Evolutionary conservation across 2,329 filamentous ascomycete genomes (phyloP).

Genomic region (Sporothrix variecibatus): DNA sequence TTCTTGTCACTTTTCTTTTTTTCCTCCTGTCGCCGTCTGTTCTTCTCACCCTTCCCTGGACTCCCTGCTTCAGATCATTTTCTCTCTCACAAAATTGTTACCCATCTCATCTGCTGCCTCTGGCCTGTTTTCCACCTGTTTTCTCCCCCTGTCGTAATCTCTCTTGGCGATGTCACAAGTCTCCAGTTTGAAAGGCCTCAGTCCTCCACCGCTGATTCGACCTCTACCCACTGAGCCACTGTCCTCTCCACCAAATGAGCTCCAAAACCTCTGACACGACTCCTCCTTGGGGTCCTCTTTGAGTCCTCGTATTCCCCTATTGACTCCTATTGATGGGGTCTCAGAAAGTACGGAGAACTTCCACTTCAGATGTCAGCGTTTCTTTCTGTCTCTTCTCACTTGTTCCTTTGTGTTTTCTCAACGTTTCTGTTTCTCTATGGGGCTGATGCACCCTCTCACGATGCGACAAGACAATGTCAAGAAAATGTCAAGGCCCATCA

Average conservation of each 20-base stretch:
- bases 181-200: neutral
- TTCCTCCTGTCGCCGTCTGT: neutral
- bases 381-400: neutral
- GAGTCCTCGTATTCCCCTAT: neutral
- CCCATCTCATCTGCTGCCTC: neutral
- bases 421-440: neutral
- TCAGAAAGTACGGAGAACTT: too few species aligned
- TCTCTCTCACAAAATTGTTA: neutral
- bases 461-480: neutral
- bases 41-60: conserved; percentile 8
- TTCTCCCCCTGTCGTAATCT: neutral
- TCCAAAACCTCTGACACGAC: neutral
- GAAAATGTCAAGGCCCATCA: too few species aligned
- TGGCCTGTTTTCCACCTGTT: neutral
- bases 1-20: neutral
- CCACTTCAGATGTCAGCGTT: neutral
- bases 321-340: neutral
- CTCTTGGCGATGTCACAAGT: neutral
- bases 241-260: neutral
- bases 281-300: neutral
- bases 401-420: neutral
- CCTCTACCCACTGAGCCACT: neutral
- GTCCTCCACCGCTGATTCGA: neutral
- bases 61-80: conserved; percentile 8
- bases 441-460: neutral